Evolutionary conservation across 768 basidiomycete genomes (phyloP), one percentile per base, ranked within the genome.

Genomic region (Russula lepida): DNA sequence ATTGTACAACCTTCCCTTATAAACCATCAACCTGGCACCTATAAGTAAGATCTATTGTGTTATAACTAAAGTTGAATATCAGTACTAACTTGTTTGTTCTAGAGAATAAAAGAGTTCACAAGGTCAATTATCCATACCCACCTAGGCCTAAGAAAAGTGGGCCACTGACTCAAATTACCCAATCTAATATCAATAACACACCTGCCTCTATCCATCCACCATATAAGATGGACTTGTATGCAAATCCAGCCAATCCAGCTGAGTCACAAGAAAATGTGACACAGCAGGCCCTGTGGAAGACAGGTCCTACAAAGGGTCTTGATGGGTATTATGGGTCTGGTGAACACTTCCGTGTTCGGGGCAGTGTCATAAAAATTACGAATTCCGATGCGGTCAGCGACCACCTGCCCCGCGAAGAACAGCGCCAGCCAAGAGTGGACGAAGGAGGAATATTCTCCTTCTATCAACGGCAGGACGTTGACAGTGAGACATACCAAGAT

Each of bases 361-460:
- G 11, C 0, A 64, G 58, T 30, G 19, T 64, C 11, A 54, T 64
- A 39, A 49, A 19, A 6, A 63, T 64, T 52, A 64, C 43, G 6
- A 1, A 32, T 3, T 13, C 64, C 17, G 64, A 64, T 15, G 64
- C 33, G 0, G 5, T 21, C 0, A 0, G 0, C 4, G 3, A 3
- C 1, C 17, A 23, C 7, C 2, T 17, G 39, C 64, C 64, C 1
- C 37, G 12, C 4, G 23, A 17, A 6, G 41, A 50, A 12, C 49
- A 51, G 8, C 60, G 56, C 4, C 15, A 3, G 4, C 28, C 2
- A 2, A 9, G 0, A 1, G 1, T 9, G 8, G 58, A 59, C 5
- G 35, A 41, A 1, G 9, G 32, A 4, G 62, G 50, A 5, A 51
- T 35, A 2, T 55, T 39, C 25, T 43, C 62, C 21, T 30, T 58